Base-by-base conservation (phyloP, 2,329 filamentous ascomycete species). In the Xylariales sp. region DNA sequence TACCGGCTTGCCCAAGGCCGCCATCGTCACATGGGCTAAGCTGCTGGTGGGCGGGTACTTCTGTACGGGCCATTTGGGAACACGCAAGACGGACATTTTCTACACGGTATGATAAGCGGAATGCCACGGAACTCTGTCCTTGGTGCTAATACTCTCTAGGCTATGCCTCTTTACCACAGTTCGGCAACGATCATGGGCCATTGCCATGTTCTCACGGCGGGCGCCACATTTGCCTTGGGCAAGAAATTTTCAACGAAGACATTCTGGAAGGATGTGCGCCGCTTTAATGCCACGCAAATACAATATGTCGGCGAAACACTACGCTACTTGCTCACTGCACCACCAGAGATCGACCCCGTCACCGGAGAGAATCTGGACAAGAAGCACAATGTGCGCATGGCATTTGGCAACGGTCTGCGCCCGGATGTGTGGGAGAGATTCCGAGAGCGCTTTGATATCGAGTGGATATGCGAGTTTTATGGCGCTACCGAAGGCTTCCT, bases 271-370 rank as follows among this genome's bases (percentile, higher is more conserved):
- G 85, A 91, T 38, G 83, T 83, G 13, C 76, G 84, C n/a, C 72
- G 74, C 30, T 76, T 75, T 33, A 66, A 82, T 7, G 83, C 88
- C 15, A 93, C 85, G 2, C 72, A 81, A 4, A 83, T 94, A 44
- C 88, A 94, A 56, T 95, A 95, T 55, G 88, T 95, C 12, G 88
- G 88, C 37, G 88, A 95, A 60, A 91, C 87, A 1, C 83, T 88
- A 46, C 82, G 88, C 5, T 95, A 95, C 57, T 74, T 94, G 4
- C 71, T 94, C 10, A 73, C 84, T 0, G 78, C 80, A 0, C 76
- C 83, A 3, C 69, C 77, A 0, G 71, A 83, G 39, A 59, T 69
- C 18, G 81, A 88, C 48, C 70, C 81, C 0, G 57, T 56, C 6
- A 87, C 81, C 0, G 81, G 82, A 15, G 76, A 83, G 53, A 71